These are phyloP conservation scores for Gastrodia elata DNA, from an alignment of 106 monocot species.

Conservation along the genomic window DNA sequence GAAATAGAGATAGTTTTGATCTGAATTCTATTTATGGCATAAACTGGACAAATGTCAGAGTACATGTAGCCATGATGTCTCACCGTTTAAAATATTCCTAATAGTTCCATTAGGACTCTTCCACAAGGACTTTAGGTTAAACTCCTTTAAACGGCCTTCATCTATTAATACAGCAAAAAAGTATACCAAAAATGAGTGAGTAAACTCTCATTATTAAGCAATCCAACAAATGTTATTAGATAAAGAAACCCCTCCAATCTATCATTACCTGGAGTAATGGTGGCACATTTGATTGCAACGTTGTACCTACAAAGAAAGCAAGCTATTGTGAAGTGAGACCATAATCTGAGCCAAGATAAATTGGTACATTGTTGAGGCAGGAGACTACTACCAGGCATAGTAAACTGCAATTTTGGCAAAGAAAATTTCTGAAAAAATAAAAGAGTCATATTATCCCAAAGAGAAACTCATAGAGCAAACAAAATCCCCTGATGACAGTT, in stretches of 20 bases:
- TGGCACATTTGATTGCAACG: slow-evolving; percentile 91
- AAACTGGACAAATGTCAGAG: not conserved
- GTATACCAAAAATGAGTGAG: slow-evolving; percentile 4
- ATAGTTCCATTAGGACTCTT: slow-evolving; percentile 95
- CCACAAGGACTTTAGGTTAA: slow-evolving; percentile 93
- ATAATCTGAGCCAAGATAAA: not conserved
- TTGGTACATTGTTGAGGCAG: not conserved
- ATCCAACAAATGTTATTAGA: not conserved
- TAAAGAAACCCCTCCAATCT: not conserved
- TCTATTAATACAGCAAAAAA: slow-evolving; percentile 24
- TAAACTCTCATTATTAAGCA: not conserved
- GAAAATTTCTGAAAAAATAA: not conserved
- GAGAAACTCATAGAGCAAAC: slow-evolving; percentile 1
- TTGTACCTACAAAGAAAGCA: slow-evolving; percentile 56
- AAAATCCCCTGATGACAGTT: not conserved
- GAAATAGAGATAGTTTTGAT: not conserved
- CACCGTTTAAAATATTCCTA: slow-evolving; percentile 92
- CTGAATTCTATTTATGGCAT: not conserved
- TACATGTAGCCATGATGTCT: not conserved
- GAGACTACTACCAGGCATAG: not conserved
- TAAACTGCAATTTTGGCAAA: not conserved
- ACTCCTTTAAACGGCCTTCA: slow-evolving; percentile 81
- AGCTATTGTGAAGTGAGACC: not conserved
- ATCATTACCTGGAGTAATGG: slow-evolving; percentile 80
- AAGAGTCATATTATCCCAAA: not conserved